These are phyloP conservation scores for Elsinoe perseae DNA, from an alignment of 2,329 filamentous ascomycete species.

Conservation along the genomic window DNA sequence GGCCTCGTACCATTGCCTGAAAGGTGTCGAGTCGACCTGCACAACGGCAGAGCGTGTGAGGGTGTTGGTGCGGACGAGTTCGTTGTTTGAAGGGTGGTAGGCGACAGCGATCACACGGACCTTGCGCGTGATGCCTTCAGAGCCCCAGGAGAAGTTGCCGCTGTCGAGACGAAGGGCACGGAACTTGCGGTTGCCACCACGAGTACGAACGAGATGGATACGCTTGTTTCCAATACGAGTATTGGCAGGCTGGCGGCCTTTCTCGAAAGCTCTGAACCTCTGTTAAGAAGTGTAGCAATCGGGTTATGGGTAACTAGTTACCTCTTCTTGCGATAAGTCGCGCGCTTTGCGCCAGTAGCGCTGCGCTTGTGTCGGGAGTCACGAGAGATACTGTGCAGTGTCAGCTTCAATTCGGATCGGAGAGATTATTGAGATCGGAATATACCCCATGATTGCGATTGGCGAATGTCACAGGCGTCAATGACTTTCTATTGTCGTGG, in stretches of 20 bases:
- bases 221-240: conserved; percentile 98
- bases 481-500: conserved; percentile 1
- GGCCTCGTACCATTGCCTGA: conserved; percentile 99
- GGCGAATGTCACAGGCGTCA: conserved; percentile 34
- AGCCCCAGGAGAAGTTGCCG: conserved; percentile 99
- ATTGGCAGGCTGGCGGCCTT: conserved; percentile 97
- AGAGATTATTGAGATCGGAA: conserved; percentile 23
- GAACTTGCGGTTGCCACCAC: conserved; percentile 99
- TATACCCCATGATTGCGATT: conserved; percentile 47
- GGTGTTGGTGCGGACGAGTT: conserved; percentile 99
- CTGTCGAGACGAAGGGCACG: conserved; percentile 96
- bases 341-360: conserved; percentile 87
- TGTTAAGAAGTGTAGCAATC: conserved; percentile 52
- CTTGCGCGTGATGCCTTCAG: conserved; percentile 97
- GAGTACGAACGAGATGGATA: conserved; percentile 92
- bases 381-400: conserved; percentile 76
- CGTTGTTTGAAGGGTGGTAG: conserved; percentile 99
- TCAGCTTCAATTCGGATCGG: conserved; percentile 29
- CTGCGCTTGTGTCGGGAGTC: conserved; percentile 99
- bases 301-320: conserved; percentile 44
- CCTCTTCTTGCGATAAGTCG: conserved; percentile 53
- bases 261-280: conserved; percentile 97
- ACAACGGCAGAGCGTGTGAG: conserved; percentile 98
- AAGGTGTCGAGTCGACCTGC: conserved; percentile 96
- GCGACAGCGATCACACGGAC: conserved; percentile 96